Conservation (phyloP, 768 basidiomycete species). For the Pleurotus tuoliensis region DNA sequence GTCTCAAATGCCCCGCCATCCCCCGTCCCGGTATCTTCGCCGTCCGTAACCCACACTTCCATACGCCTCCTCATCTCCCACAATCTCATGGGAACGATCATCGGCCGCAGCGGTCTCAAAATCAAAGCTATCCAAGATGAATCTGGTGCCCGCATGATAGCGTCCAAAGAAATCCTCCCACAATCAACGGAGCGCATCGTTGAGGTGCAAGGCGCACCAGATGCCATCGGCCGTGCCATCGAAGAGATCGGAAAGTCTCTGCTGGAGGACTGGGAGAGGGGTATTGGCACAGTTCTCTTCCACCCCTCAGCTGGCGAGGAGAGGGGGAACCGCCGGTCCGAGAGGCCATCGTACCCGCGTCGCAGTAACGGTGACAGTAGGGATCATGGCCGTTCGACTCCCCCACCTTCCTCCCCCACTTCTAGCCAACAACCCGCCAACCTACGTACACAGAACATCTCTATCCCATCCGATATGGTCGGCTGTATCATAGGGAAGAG, state of each 20-base stretch:
- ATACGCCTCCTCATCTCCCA: slow-evolving; percentile 98
- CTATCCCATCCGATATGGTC: slow-evolving; percentile 99
- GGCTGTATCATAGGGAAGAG: slow-evolving; percentile 94
- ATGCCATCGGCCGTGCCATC: slow-evolving; percentile 89
- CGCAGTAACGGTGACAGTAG: slow-evolving; percentile 61
- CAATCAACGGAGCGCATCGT: slow-evolving; percentile 99
- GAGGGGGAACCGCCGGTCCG: slow-evolving; percentile 48
- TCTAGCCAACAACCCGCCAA: slow-evolving; percentile 65
- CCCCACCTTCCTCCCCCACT: slow-evolving; percentile 46
- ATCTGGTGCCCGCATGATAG: slow-evolving; percentile 97
- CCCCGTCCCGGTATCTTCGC: slow-evolving; percentile 61
- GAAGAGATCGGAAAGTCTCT: slow-evolving; percentile 95
- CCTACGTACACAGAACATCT: slow-evolving; percentile 97
- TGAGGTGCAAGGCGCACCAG: slow-evolving; percentile 92
- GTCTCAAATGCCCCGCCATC: slow-evolving; percentile 78
- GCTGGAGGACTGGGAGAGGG: slow-evolving; percentile 95
- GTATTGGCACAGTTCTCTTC: slow-evolving; percentile 91
- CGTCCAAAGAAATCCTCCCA: slow-evolving; percentile 98
- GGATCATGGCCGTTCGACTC: slow-evolving; percentile 43
- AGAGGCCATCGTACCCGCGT: slow-evolving; percentile 53
- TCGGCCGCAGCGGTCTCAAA: slow-evolving; percentile 93
- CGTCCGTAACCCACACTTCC: slow-evolving; percentile 76
- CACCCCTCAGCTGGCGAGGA: slow-evolving; percentile 88
- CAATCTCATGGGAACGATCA: slow-evolving; percentile 99
- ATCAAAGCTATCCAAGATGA: slow-evolving; percentile 98